Evolutionary conservation across 768 basidiomycete species (phyloP), one percentile per base, ranked within the genome.

Genomic region (Lentinus tigrinus): DNA sequence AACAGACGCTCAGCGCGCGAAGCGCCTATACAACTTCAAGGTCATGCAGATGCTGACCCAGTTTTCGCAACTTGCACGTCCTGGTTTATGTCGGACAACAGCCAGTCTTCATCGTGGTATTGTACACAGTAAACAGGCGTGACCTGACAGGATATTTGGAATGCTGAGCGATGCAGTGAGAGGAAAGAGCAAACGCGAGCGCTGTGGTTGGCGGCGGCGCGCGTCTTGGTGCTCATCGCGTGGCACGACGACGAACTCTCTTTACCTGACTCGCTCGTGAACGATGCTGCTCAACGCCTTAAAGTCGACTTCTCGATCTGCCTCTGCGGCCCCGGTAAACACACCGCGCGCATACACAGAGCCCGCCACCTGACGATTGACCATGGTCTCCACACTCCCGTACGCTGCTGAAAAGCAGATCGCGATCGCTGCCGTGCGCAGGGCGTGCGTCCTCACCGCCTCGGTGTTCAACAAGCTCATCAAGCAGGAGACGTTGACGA

Each of bases 381-480:
- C 19, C 42, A 62, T 64, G 60, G 49, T 60, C 27, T 13, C 52
- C 31, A 38, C 43, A 27, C 54, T 43, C 36, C 36, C 57, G 47
- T 86, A 85, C 66, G 74, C 82, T 1, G 66, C 77, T 40, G 95
- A 98, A 74, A 87, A 88, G 63, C 81, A 85, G 65, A 81, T 98
- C 57, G 95, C 93, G 9, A 74, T 97, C 54, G 81, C 88, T 19
- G 94, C 96, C 3, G 95, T 98, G 36, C 82, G 92, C 17, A 76
- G 95, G 37, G 95, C 95, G 3, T 95, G 91, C 69, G 76, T 79
- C 24, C 78, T 97, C 60, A 95, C 95, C 1, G 83, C 87, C 2
- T 82, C 87, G 2, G 91, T 98, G 19, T 97, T 98, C 75, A 85
- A 88, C 66, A 87, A 84, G 51, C 82, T 97, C 52, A 87, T 93